Conservation (phyloP, 2,329 filamentous ascomycete species). For the Colletotrichum sp. region DNA sequence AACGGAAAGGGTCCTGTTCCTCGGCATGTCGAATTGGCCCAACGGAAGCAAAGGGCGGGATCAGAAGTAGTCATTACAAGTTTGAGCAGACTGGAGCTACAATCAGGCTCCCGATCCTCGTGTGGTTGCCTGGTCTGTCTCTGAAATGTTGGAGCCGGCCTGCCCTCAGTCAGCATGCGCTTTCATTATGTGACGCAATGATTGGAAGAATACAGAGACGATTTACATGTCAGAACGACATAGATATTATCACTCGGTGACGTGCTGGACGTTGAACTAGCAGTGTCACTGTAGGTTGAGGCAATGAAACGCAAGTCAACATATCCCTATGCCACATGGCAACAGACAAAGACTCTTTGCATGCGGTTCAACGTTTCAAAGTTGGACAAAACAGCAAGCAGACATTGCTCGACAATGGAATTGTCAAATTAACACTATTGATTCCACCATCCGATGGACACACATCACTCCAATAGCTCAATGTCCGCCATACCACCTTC, state of each 20-base stretch:
- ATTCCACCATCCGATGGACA: background rate
- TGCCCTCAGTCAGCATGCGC: background rate
- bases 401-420: background rate
- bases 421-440: background rate
- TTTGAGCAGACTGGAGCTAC: background rate
- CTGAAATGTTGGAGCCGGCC: background rate
- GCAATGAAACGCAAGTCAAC: background rate
- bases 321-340: background rate
- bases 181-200: background rate
- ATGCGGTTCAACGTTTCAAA: background rate
- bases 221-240: background rate
- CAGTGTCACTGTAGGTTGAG: background rate
- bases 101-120: background rate
- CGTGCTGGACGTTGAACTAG: fast-evolving
- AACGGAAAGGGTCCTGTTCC: background rate
- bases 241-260: background rate
- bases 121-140: background rate
- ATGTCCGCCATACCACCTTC: background rate
- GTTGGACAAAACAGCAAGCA: background rate
- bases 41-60: background rate
- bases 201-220: background rate
- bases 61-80: background rate
- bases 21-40: background rate
- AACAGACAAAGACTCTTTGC: background rate
- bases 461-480: background rate